Conservation (phyloP, 371 early-diverging fungal species). For the Haplosporangium sp. region DNA sequence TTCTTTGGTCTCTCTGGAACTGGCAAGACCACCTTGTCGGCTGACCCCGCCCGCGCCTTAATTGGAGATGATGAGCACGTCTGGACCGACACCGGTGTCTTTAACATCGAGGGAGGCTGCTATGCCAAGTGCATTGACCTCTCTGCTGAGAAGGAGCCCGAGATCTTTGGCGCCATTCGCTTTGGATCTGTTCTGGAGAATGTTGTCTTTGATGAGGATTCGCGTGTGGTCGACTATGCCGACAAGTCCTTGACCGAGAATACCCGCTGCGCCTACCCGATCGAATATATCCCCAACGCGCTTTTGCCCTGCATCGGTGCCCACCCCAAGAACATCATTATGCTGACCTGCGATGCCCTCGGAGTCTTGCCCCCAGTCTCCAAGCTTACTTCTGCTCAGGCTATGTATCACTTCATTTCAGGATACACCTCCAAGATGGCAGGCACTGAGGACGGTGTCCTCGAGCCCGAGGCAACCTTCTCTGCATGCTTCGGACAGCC, state of each 20-base stretch:
- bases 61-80: constrained; percentile 99
- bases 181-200: constrained; percentile 97
- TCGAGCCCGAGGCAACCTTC: constrained; percentile 95
- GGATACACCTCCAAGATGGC: constrained; percentile 94
- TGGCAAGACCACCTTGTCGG: constrained; percentile 97
- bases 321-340: constrained; percentile 96
- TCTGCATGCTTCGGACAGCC: constrained; percentile 97
- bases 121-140: constrained; percentile 97
- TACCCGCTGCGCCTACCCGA: constrained; percentile 97
- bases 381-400: constrained; percentile 91
- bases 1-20: constrained; percentile 99
- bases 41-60: constrained; percentile 93
- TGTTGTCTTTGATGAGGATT: constrained; percentile 85
- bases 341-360: constrained; percentile 98
- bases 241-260: constrained; percentile 92
- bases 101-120: constrained; percentile 99
- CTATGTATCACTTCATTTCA: constrained; percentile 98
- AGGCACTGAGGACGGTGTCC: constrained; percentile 97
- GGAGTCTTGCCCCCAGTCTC: constrained; percentile 97
- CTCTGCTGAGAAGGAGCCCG: constrained; percentile 96
- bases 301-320: constrained; percentile 94
- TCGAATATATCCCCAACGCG: constrained; percentile 95
- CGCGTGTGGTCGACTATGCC: constrained; percentile 89
- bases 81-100: constrained; percentile 95
- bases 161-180: constrained; percentile 94